phyloP scores from a whole-genome alignment of 768 basidiomycete species.

The Leccinum disarticulatum region DNA sequence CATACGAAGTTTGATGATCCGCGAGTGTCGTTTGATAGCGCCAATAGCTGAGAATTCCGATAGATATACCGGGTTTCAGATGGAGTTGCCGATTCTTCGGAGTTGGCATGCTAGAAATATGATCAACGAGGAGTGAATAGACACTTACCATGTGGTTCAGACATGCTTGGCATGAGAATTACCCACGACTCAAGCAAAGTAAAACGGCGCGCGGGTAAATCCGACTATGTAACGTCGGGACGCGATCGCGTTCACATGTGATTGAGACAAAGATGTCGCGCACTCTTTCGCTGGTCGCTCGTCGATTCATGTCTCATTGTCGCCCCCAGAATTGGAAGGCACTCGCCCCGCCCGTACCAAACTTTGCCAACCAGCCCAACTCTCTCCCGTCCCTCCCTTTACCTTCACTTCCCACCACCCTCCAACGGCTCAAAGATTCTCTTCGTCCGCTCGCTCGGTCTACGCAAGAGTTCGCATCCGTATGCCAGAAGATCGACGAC shows the following conservation, averaged over 20 bases:
- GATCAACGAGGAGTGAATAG: no score
- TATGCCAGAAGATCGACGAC: constrained; percentile 62
- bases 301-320: constrained; percentile 18
- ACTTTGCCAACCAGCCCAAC: constrained; percentile 62
- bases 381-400: constrained; percentile 74
- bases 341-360: constrained; percentile 60
- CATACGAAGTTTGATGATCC: background rate
- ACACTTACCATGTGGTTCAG: no score
- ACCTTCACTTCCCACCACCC: constrained; percentile 62
- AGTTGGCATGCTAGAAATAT: no score
- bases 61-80: no score
- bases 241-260: constrained; percentile 5
- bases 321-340: constrained; percentile 70
- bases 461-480: constrained; percentile 53
- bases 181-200: no score
- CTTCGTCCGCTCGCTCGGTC: constrained; percentile 73
- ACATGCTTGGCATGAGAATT: no score
- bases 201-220: background rate
- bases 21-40: background rate
- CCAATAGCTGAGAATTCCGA: no score
- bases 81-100: no score
- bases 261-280: constrained; percentile 6
- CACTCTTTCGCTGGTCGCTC: constrained; percentile 1
- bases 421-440: constrained; percentile 66
- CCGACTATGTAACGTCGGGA: background rate